phyloP scores from a whole-genome alignment of 2,329 filamentous ascomycete species.

The Claviceps citrina region DNA sequence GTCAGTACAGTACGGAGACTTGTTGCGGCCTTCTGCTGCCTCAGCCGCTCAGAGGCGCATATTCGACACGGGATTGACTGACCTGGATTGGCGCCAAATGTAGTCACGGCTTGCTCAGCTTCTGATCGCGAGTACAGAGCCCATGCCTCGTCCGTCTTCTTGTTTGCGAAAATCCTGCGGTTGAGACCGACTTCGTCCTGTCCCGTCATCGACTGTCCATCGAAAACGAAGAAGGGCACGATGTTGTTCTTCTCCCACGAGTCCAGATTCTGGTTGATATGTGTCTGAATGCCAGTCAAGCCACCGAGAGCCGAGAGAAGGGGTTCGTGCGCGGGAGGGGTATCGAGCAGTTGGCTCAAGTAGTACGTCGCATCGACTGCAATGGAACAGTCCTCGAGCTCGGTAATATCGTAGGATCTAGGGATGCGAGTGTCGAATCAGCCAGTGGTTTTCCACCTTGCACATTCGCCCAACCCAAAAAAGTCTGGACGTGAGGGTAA shows the following conservation, averaged over 20 bases:
- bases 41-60: neutral
- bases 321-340: slow-evolving; percentile 60
- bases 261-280: slow-evolving; percentile 63
- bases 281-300: slow-evolving; percentile 60
- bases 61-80: slow-evolving; percentile 11
- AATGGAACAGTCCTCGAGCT: slow-evolving; percentile 59
- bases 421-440: neutral
- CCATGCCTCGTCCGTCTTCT: slow-evolving; percentile 70
- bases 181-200: slow-evolving; percentile 56
- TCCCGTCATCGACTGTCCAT: slow-evolving; percentile 66
- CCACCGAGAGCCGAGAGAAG: slow-evolving; percentile 82
- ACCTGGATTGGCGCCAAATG: slow-evolving; percentile 72
- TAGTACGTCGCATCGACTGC: slow-evolving; percentile 86
- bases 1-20: neutral
- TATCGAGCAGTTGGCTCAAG: slow-evolving; percentile 62
- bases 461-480: no score
- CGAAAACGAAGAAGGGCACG: slow-evolving; percentile 79
- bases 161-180: slow-evolving; percentile 48
- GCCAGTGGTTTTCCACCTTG: no score
- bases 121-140: slow-evolving; percentile 67
- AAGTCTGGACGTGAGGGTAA: no score
- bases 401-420: slow-evolving; percentile 47
- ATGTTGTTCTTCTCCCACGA: slow-evolving; percentile 55
- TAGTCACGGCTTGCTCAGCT: slow-evolving; percentile 63
- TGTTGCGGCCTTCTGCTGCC: neutral